These are phyloP conservation scores for Trifolium fragiferum DNA, from an alignment of 306 rosid genomes.

Conservation along the genomic window DNA sequence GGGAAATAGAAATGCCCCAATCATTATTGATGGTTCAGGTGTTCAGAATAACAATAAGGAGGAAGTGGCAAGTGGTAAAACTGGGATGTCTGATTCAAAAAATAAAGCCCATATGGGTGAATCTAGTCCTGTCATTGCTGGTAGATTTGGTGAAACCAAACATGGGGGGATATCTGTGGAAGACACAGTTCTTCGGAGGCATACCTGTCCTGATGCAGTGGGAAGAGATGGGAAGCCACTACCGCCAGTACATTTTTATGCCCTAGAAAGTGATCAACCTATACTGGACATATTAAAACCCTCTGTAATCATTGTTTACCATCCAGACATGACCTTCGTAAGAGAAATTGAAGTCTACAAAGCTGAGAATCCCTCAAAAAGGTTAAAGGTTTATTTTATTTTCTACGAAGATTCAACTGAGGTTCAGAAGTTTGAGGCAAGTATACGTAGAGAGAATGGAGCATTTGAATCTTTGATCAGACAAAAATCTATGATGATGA, in stretches of 20 bases:
- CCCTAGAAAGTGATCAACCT: constrained; percentile 89
- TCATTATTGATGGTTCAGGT: constrained; percentile 45
- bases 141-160: constrained; percentile 45
- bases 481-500: constrained; percentile 97
- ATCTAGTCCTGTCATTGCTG: constrained; percentile 48
- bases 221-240: constrained; percentile 56
- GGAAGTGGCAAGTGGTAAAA: constrained; percentile 46
- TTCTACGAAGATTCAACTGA: constrained; percentile 95
- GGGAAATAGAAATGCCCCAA: constrained; percentile 54
- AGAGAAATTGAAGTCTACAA: constrained; percentile 89
- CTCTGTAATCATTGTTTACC: constrained; percentile 78
- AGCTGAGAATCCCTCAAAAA: constrained; percentile 77
- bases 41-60: constrained; percentile 43
- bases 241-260: constrained; percentile 84
- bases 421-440: constrained; percentile 92
- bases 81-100: constrained; percentile 51
- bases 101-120: constrained; percentile 49
- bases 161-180: constrained; percentile 49
- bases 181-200: constrained; percentile 55
- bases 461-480: constrained; percentile 97
- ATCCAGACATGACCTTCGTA: constrained; percentile 93
- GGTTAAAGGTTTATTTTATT: constrained; percentile 81
- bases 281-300: constrained; percentile 85
- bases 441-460: constrained; percentile 89
- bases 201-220: constrained; percentile 45